Evolutionary conservation across 2,329 filamentous ascomycete genomes (phyloP).

Genomic region (Blastomyces parvus): DNA sequence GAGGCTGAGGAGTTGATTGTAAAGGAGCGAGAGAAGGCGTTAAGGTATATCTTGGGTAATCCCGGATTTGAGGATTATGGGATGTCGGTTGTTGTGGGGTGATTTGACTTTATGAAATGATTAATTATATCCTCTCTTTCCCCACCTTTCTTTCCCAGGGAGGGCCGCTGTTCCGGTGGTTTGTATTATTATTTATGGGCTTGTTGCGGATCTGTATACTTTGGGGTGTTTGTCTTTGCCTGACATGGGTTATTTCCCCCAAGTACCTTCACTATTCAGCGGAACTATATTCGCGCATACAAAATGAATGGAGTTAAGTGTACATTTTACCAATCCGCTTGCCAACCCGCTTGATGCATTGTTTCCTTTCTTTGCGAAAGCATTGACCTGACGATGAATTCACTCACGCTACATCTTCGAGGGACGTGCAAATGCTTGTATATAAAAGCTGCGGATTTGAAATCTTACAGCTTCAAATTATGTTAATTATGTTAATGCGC

Average conservation of each 20-base stretch:
- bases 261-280: neutral
- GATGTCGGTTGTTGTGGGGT: slow-evolving; percentile 4
- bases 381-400: too few species aligned
- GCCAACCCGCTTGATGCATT: neutral
- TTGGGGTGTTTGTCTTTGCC: neutral
- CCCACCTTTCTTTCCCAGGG: neutral
- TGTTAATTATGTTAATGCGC: too few species aligned
- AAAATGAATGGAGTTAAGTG: neutral
- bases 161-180: neutral
- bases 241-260: neutral
- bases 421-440: too few species aligned
- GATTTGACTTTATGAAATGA: neutral
- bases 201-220: neutral
- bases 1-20: slow-evolving; percentile 34
- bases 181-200: neutral
- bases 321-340: neutral
- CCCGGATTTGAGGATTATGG: slow-evolving; percentile 9
- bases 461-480: neutral
- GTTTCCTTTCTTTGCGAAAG: too few species aligned
- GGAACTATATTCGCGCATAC: neutral
- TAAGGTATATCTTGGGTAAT: slow-evolving; percentile 15
- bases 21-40: slow-evolving; percentile 26
- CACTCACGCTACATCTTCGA: too few species aligned
- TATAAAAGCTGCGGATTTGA: neutral
- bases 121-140: neutral